phyloP scores from a whole-genome alignment of 129 eudicot genomes.

The Smallanthus sonchifolius region DNA sequence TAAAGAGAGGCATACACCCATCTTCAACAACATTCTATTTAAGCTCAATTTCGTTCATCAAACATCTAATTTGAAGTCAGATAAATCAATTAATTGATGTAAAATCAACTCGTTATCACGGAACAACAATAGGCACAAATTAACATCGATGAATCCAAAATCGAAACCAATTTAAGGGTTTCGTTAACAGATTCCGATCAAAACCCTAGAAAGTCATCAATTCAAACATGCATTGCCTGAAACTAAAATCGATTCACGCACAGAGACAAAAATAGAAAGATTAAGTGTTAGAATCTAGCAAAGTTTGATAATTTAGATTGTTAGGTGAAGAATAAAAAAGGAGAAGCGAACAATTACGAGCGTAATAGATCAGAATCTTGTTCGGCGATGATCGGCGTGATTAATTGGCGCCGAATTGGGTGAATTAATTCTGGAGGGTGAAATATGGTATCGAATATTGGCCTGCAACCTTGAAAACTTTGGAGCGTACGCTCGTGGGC shows the following conservation, averaged over 20 bases:
- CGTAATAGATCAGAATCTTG: not conserved
- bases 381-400: conserved; percentile 3
- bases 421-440: not conserved
- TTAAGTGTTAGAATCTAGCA: not conserved
- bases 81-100: not conserved
- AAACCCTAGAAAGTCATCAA: not conserved
- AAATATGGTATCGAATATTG: not conserved
- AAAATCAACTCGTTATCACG: not conserved
- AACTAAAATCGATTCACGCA: not conserved
- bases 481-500: not conserved
- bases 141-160: not conserved
- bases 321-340: not conserved
- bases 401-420: not conserved
- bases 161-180: not conserved
- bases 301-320: not conserved
- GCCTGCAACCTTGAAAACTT: not conserved
- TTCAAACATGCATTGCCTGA: not conserved
- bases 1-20: not conserved
- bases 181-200: not conserved
- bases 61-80: not conserved
- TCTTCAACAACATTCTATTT: not conserved
- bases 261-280: no score
- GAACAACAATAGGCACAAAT: not conserved
- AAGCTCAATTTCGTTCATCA: not conserved
- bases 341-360: not conserved